phyloP scores from a whole-genome alignment of 2,329 filamentous ascomycete genomes.

The Fusarium buharicum region DNA sequence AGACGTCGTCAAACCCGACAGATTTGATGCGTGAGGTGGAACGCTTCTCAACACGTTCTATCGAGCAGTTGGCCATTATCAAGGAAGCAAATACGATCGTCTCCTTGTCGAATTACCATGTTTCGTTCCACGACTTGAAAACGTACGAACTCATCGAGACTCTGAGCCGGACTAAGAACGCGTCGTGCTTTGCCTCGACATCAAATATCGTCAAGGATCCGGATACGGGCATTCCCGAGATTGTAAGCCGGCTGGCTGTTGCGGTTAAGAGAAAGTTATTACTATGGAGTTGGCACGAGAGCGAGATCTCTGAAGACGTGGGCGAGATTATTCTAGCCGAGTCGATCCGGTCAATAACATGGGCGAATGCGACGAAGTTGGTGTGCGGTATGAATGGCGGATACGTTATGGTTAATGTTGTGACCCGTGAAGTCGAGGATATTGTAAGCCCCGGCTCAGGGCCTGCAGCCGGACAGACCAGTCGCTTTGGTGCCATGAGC shows the following conservation, averaged over 20 bases:
- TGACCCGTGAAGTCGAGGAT: conserved; percentile 77
- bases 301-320: conserved; percentile 80
- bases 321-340: conserved; percentile 83
- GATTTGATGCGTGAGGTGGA: conserved; percentile 92
- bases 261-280: conserved; percentile 91
- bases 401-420: conserved; percentile 88
- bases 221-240: conserved; percentile 87
- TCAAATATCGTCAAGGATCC: conserved; percentile 94
- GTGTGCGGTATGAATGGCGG: conserved; percentile 91
- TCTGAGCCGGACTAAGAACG: conserved; percentile 85
- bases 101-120: conserved; percentile 87
- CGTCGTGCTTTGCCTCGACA: conserved; percentile 89
- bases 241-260: conserved; percentile 90
- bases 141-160: conserved; percentile 84
- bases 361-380: conserved; percentile 87
- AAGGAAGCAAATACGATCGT: conserved; percentile 94
- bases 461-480: conserved; percentile 70
- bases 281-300: conserved; percentile 96
- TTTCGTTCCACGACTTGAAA: conserved; percentile 90
- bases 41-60: conserved; percentile 87
- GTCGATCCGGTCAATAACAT: conserved; percentile 87
- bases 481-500: conserved; percentile 83
- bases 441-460: conserved; percentile 81
- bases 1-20: conserved; percentile 65
- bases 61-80: conserved; percentile 94